Percentiles rank a stretch among this genome's conserved stretches.
Conservation (phyloP, 495 filamentous ascomycete species). For the Usnea hakonensis region DNA sequence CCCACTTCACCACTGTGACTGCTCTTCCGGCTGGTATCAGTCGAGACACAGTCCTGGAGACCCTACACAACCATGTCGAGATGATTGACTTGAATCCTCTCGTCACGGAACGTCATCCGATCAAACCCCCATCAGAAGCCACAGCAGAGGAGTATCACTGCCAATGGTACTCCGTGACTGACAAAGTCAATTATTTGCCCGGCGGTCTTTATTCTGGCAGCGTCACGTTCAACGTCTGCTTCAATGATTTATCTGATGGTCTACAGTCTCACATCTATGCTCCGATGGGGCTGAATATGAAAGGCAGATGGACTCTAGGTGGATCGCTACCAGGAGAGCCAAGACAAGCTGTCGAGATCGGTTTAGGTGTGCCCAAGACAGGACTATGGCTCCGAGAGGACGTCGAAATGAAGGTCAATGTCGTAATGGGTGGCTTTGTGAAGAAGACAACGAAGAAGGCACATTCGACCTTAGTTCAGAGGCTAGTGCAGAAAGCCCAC, state of each 20-base stretch:
- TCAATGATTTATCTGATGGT: constrained; percentile 60
- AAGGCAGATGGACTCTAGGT: constrained; percentile 56
- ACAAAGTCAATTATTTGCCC: constrained; percentile 61
- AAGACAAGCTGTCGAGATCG: constrained; percentile 49
- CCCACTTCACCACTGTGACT: constrained; percentile 60
- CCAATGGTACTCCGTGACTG: constrained; percentile 61
- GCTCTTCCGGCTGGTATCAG: constrained; percentile 60
- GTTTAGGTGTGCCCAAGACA: constrained; percentile 48
- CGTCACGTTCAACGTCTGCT: constrained; percentile 66
- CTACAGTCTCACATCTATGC: constrained; percentile 71
- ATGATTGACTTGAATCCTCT: constrained; percentile 82
- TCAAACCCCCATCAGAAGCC: constrained; percentile 54
- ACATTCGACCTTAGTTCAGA: constrained; percentile 56
- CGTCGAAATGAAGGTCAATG: constrained; percentile 67
- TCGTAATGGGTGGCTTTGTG: constrained; percentile 62
- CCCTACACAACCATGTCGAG: constrained; percentile 61
- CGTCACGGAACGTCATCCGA: constrained; percentile 58
- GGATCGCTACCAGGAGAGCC: constrained; percentile 59
- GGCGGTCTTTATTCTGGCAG: constrained; percentile 50
- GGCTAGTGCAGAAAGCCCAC: constrained; percentile 54
- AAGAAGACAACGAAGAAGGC: constrained; percentile 68
- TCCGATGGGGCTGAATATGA: constrained; percentile 59
- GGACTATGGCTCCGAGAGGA: constrained; percentile 73
- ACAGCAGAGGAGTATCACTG: constrained; percentile 57
- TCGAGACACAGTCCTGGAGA: constrained; percentile 57